Evolutionary conservation across 2,329 filamentous ascomycete genomes (phyloP), one percentile per base, ranked within the genome.

Genomic region (Epichloe brachyelytri): DNA sequence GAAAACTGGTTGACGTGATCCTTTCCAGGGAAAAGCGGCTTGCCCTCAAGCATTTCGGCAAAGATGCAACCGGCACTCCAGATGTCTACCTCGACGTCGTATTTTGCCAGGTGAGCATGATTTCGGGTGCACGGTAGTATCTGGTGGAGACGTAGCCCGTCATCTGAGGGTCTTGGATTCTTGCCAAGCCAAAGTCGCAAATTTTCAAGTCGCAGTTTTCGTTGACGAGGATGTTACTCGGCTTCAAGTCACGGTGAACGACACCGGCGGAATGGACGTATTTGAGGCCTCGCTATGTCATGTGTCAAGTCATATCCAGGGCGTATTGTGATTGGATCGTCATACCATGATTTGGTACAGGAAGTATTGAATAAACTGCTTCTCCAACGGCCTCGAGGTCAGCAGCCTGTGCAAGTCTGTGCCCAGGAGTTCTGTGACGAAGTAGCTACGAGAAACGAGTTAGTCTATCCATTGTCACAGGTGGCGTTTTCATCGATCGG

Each of bases 71-170:
- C 93, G 17, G 91, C 91, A 67, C 93, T 97, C 93, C 93, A 98
- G 66, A 98, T 95, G 67, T 98, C 93, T 53, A 98, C 93, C 73
- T 97, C 93, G 46, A 97, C 84, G 61, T 98, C 93, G 71, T 98
- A 98, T 74, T 98, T 76, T 98, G 93, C 93, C 93, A 98, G 57
- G 93, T 97, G 66, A 98, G 88, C 93, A 98, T 98, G 66, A 98
- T 98, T 71, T 98, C 93, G 17, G 93, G 93, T 8, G 93, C 93
- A 63, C 93, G 84, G 78, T 98, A 98, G 77, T 98, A 98, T 76
- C 93, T 79, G 55, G 93, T 98, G 46, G 93, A 97, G 54, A 98
- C 93, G 66, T 98, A 98, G 60, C 93, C 93, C 41, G 93, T 98
- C 93, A 98, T 98, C 72, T 98, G 93, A 37, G 93, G 93, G 65